Evolutionary conservation across 192 early-diverging fungal species (phyloP), one percentile per base, ranked within the genome.

Genomic region (Coemansia sp.): DNA sequence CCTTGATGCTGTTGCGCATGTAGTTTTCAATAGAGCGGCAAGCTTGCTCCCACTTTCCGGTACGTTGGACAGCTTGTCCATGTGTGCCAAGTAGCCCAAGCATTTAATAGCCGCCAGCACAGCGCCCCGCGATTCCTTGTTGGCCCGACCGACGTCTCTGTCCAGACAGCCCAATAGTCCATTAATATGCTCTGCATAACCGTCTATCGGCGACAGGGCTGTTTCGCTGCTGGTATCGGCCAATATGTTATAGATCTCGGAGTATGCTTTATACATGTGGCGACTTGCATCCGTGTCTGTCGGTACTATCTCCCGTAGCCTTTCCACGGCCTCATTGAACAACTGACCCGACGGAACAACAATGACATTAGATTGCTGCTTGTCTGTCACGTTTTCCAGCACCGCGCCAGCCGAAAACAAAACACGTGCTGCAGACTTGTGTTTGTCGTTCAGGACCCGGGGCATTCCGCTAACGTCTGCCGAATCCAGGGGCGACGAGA

Each of bases 71-170:
- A 68, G 49, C 5, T 12, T 41, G 26, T 67, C 65, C n/a, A 52
- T 61, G 54, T 82, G 71, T 11, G 76, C 49, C 61, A 63, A 41
- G 19, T 71, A 73, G 5, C 74, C 74, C n/a, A 73, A 57, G 45
- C 79, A 82, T 32, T 68, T 73, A 1, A 60, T 41, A 10, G 71
- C 74, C 21, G 71, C 71, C 47, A 82, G 26, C 9, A 73, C 49
- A 43, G 64, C 54, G 0, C 46, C 36, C 32, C 66, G 57, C 8
- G 62, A 32, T 1, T 56, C 36, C 55, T 56, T 22, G 52, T 19
- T 0, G 13, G 55, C 4, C 10, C 32, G 46, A 6, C 39, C 10
- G 7, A 77, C 19, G 13, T 82, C 79, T 22, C 79, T 74, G 18
- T 46, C 18, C 18, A 82, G 18, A 51, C 67, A 66, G 40, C 42